Base-by-base conservation (phyloP, 2,329 filamentous ascomycete genomes). In the Gaeumannomyces tritici region DNA sequence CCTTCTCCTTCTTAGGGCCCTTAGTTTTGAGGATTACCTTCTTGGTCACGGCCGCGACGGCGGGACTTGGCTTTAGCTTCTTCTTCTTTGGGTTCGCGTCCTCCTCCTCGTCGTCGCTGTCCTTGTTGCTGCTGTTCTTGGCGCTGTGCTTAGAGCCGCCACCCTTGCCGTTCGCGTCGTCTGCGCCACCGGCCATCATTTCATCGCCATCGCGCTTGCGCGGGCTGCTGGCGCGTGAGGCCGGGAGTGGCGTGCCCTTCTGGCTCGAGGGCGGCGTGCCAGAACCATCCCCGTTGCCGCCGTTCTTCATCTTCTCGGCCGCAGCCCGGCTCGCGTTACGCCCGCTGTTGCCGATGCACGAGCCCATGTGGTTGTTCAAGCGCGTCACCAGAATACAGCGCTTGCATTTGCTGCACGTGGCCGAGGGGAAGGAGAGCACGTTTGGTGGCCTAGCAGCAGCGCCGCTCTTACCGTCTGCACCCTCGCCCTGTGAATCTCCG, bases 301-400 rank as follows among this genome's bases (percentile, higher is more conserved):
- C 82, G 66, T 85, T 86, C 68, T 80, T 84, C 65, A 88, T 83
- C 74, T 87, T 87, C 67, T 84, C 81, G 12, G 84, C 82, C 13
- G 85, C 85, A 9, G 83, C 83, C 63, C 84, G 77, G 65, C 84
- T 86, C 18, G 85, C 84, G 66, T 83, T 86, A 42, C 85, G 79
- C 28, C 85, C 84, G 66, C 83, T 86, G 70, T 86, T 87, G 56
- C 84, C 85, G 64, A 88, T 88, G 70, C 85, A 87, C 24, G 83
- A 86, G 42, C 83, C 83, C 84, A 88, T 87, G 73, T 88, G 85
- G 65, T 87, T 87, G 72, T 87, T 87, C 65, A 88, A 75, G 55
- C 85, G 80, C 62, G 84, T 86, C 61, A 88, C 84, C 63, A 86
- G 78, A 61, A 88, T 84, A 71, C 84, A 87, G 29, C 83, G 80